Evolutionary conservation across 2,329 filamentous ascomycete genomes (phyloP), one percentile per base, ranked within the genome.

Genomic region (Colletotrichum paranaense): DNA sequence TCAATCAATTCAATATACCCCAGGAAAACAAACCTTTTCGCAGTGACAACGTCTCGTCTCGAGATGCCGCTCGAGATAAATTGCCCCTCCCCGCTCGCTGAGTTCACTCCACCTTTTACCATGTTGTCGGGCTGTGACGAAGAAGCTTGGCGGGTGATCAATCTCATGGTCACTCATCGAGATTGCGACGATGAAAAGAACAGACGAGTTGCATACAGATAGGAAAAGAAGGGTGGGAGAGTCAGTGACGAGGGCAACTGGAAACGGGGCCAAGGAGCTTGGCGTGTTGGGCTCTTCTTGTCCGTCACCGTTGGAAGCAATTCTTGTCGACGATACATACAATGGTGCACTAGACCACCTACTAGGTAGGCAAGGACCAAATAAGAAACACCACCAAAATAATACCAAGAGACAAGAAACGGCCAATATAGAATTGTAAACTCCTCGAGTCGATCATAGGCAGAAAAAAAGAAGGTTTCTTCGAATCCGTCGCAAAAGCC

Each of bases 51-150:
- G 32, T 46, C 28, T 16, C 67, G 60, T 65, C 60, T 73, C 59
- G 60, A 65, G 14, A 60, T 70, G 60, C 67, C 56, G 62, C 60
- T 73, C 67, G 67, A 70, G 70, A 65, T 73, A 70, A 62, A 73
- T 70, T 73, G 60, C 70, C 59, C 59, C 24, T 24, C 12, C 22
- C 32, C 38, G 28, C 19, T 35, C 19, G 7, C 9, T n/a, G 22
- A 11, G 14, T 6, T 42, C 38, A 16, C 38, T 42, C 38, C 38
- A 42, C 38, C 38, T 42, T 42, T 42, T 28, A n/a, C 14, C 24
- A 24, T 19, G 28, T 38, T 46, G 42, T 46, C 42, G 42, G 42
- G 19, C 42, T 46, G 22, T 53, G 19, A 49, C 42, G 42, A 49
- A 35, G 32, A 35, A n/a, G 16, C 42, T 49, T n/a, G 42, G 19